phyloP scores from a whole-genome alignment of 805 yeast species.

The Torulaspora gathmanii region DNA sequence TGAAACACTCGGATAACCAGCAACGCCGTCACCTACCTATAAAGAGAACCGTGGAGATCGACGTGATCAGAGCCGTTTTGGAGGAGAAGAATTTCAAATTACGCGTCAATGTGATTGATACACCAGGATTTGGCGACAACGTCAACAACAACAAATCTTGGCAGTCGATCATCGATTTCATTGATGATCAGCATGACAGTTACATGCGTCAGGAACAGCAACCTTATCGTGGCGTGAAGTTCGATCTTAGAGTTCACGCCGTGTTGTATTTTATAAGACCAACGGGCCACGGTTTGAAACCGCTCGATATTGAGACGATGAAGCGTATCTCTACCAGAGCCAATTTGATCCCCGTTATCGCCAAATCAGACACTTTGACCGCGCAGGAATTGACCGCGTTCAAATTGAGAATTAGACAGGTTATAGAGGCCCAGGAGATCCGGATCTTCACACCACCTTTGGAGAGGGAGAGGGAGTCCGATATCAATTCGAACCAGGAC shows the following conservation, averaged over 20 bases:
- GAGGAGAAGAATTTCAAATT: constrained; percentile 80
- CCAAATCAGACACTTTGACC: constrained; percentile 81
- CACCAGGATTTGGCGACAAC: constrained; percentile 92
- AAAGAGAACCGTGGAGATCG: constrained; percentile 70
- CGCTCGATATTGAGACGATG: constrained; percentile 86
- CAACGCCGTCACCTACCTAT: constrained; percentile 44
- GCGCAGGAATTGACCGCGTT: constrained; percentile 63
- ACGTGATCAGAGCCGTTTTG: constrained; percentile 69
- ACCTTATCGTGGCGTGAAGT: constrained; percentile 61
- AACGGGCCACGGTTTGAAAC: constrained; percentile 81
- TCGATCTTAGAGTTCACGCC: constrained; percentile 86
- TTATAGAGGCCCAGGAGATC: constrained; percentile 79
- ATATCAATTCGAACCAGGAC: constrained; percentile 36
- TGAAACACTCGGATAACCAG: constrained; percentile 50
- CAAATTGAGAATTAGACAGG: constrained; percentile 72
- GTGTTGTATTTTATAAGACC: constrained; percentile 89
- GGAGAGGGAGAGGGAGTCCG: constrained; percentile 37
- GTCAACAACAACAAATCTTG: constrained; percentile 81
- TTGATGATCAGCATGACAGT: constrained; percentile 85
- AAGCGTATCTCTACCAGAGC: constrained; percentile 73
- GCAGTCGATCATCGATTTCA: constrained; percentile 81
- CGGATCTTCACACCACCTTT: constrained; percentile 80
- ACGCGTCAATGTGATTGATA: constrained; percentile 77
- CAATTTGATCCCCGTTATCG: constrained; percentile 83
- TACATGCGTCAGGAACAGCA: constrained; percentile 92